These are phyloP conservation scores for Pelargonium nanum DNA, from an alignment of 345 rosid genomes.

Conservation along the genomic window DNA sequence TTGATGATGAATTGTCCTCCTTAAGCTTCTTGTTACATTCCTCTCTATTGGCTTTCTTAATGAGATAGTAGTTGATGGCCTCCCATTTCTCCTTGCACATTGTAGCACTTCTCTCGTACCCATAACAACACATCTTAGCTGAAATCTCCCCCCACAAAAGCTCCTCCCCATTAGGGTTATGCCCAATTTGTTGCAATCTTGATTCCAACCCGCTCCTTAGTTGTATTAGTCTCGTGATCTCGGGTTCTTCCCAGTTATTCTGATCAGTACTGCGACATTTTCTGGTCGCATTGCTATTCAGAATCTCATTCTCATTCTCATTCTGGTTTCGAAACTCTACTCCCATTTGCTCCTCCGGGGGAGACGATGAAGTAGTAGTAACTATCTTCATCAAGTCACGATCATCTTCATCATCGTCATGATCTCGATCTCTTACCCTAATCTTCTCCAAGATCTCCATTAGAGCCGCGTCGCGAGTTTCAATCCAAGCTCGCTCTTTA, in stretches of 20 bases:
- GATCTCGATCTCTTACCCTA: constrained; percentile 40
- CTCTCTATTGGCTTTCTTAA: constrained; percentile 31
- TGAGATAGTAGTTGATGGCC: constrained; percentile 19
- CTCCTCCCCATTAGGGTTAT: constrained; percentile 21
- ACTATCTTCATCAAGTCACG: too few species aligned
- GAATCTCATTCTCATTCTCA: constrained; percentile 17
- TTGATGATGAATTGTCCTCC: constrained; percentile 48
- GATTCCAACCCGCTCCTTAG: constrained; percentile 45
- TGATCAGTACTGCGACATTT: constrained; percentile 22
- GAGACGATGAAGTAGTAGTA: too few species aligned
- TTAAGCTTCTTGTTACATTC: constrained; percentile 50
- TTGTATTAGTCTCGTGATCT: constrained; percentile 46
- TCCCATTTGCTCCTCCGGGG: not conserved
- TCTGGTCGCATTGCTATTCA: too few species aligned
- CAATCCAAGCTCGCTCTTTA: constrained; percentile 80
- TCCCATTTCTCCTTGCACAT: constrained; percentile 57
- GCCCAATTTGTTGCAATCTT: constrained; percentile 29
- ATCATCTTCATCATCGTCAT: too few species aligned
- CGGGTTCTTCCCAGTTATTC: constrained; percentile 47
- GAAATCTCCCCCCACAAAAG: constrained; percentile 43
- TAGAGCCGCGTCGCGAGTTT: constrained; percentile 70
- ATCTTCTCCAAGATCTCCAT: constrained; percentile 62
- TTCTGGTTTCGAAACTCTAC: too few species aligned
- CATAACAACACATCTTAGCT: constrained; percentile 33
- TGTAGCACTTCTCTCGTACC: constrained; percentile 39